Evolutionary conservation across 345 rosid genomes (phyloP).

Genomic region (Pistacia integerrima): DNA sequence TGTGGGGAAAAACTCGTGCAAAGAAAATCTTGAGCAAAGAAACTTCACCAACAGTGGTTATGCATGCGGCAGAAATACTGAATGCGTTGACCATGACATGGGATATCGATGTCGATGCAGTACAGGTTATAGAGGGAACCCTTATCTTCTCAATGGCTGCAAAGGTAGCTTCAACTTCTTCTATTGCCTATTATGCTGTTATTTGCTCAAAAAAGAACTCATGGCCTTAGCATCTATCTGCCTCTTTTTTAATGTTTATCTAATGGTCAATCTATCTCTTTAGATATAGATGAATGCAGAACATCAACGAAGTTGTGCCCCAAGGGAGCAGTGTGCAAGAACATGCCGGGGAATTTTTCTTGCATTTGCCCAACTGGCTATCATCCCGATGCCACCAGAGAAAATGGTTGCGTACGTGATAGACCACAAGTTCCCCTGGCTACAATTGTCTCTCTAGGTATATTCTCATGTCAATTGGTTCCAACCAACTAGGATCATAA

Average conservation of each 20-base stretch:
- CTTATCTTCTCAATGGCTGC: too few relatives aligned
- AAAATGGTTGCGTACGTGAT: conserved; percentile 13
- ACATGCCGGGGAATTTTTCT: conserved; percentile 18
- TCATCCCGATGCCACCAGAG: conserved; percentile 2
- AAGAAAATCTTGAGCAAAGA: neutral
- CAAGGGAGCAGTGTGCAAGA: conserved; percentile 6
- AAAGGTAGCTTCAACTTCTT: neutral
- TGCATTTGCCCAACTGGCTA: conserved; percentile 19
- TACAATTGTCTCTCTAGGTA: neutral
- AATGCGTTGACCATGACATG: too few relatives aligned
- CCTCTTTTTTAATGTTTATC: too few relatives aligned
- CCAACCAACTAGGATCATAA: neutral
- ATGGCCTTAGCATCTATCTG: too few relatives aligned
- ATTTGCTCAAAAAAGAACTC: too few relatives aligned
- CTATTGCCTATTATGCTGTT: neutral
- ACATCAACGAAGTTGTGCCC: neutral
- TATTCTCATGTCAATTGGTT: neutral
- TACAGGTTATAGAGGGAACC: too few relatives aligned
- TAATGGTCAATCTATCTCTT: too few relatives aligned
- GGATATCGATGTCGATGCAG: too few relatives aligned
- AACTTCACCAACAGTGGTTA: neutral
- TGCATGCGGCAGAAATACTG: too few relatives aligned
- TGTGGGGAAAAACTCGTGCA: conserved; percentile 13
- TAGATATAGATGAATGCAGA: conserved; percentile 22
- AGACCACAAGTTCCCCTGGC: neutral